Evolutionary conservation across 192 early-diverging fungal genomes (phyloP), one percentile per base, ranked within the genome.

Genomic region (Haplosporangium gracile): DNA sequence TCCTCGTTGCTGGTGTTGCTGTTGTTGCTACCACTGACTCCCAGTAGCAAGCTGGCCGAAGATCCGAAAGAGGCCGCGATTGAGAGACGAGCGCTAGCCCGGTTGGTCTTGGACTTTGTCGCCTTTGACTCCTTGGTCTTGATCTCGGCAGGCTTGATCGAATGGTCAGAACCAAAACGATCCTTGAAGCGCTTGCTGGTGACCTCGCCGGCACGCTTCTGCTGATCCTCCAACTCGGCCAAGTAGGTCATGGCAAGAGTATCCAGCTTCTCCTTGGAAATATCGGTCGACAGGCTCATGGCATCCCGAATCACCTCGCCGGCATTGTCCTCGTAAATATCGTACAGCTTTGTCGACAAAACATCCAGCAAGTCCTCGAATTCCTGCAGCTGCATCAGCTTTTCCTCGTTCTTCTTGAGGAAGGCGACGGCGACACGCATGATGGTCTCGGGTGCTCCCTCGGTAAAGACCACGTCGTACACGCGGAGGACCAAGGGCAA

Each of bases 401-500:
- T 86, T 40, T 94, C 93, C 68, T 92, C 91, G 73, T 98, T 97
- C 72, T 94, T 94, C 75, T 96, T 93, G 82, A 99, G 84, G 87
- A 99, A 91, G 7, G 98, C 96, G 38, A 98, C 90, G 0, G 96
- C 96, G 16, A 98, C 94, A 5, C 95, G 93, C 89, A 98, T 95
- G 76, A 98, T 95, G 10, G 96, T 91, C 84, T 98, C 98, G n/a
- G 95, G 91, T 16, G 94, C 92, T 69, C 98, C 97, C 84, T 99
- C 97, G 5, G 95, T 93, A 81, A 98, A 97, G 26, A 97, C 91
- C 22, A 99, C 92, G 88, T 99, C 98, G 86, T 97, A 95, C 45
- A 98, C 97, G 26, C 98, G 94, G 77, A 97, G 92, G 13, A 99
- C 97, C 71, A 98, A 85, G 22, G 93, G 90, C 72, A 99, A 90